phyloP scores from a whole-genome alignment of 75 land plant genomes.

The Isoetes taiwanensis region DNA sequence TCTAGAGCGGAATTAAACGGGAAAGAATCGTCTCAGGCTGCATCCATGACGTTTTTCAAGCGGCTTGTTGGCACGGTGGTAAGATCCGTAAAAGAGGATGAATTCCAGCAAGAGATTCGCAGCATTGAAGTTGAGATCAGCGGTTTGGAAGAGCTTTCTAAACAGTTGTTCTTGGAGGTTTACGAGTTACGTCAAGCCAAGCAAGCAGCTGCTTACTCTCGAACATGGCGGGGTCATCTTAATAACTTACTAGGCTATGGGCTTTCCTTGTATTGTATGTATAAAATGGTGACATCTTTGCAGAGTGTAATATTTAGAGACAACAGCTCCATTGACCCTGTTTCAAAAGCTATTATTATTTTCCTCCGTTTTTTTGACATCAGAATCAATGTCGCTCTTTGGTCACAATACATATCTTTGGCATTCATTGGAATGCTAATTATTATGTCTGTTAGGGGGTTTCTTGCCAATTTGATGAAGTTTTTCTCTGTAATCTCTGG shows the following conservation, averaged over 20 bases:
- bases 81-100: constrained; percentile 83
- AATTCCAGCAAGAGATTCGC: constrained; percentile 77
- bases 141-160: constrained; percentile 75
- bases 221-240: constrained; percentile 85
- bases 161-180: constrained; percentile 71
- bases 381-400: constrained; percentile 54
- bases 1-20: constrained; percentile 74
- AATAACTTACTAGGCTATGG: constrained; percentile 80
- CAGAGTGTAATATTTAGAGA: constrained; percentile 77
- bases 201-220: constrained; percentile 85
- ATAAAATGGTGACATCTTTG: constrained; percentile 82
- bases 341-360: constrained; percentile 53
- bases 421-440: constrained; percentile 86
- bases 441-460: constrained; percentile 76
- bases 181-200: constrained; percentile 89
- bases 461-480: constrained; percentile 75
- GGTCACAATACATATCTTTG: constrained; percentile 87
- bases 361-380: constrained; percentile 76
- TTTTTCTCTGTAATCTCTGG: constrained; percentile 69
- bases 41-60: constrained; percentile 56
- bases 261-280: constrained; percentile 72
- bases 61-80: constrained; percentile 75
- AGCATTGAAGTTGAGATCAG: constrained; percentile 69
- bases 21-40: constrained; percentile 47
- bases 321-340: constrained; percentile 75